phyloP scores from a whole-genome alignment of 805 yeast species.

The Candida tibetensis region DNA sequence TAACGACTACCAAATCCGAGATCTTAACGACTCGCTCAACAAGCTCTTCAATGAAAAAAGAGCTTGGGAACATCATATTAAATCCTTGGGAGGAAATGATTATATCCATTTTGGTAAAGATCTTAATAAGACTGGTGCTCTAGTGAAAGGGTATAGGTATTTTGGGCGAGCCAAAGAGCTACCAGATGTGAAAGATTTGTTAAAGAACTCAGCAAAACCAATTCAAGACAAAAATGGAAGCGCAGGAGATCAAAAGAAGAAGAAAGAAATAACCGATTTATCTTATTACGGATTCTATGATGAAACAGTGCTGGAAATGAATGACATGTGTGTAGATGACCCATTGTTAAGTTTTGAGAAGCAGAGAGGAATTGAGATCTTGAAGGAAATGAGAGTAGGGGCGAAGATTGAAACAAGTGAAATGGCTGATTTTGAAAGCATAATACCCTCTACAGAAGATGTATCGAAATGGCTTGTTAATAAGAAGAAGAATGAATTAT shows the following conservation, averaged over 20 bases:
- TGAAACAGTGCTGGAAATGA: slow-evolving; percentile 15
- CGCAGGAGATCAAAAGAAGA: slow-evolving; percentile 16
- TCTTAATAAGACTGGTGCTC: slow-evolving; percentile 18
- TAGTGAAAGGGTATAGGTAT: slow-evolving; percentile 59
- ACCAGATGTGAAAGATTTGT: slow-evolving; percentile 55
- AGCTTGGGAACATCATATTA: slow-evolving; percentile 77
- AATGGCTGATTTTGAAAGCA: slow-evolving; percentile 20
- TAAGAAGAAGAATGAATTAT: slow-evolving; percentile 41
- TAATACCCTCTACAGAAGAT: slow-evolving; percentile 34
- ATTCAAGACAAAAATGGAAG: slow-evolving; percentile 31
- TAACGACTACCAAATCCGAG: slow-evolving; percentile 66
- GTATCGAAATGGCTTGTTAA: slow-evolving; percentile 48
- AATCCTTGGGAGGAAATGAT: slow-evolving; percentile 71
- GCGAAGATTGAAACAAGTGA: slow-evolving; percentile 7
- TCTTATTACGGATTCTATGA: slow-evolving; percentile 46
- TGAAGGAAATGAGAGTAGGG: slow-evolving; percentile 8
- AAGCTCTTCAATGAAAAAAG: slow-evolving; percentile 61
- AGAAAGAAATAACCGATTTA: slow-evolving; percentile 22
- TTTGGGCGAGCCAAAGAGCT: slow-evolving; percentile 83
- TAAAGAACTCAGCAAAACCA: slow-evolving; percentile 15
- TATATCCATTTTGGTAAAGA: slow-evolving; percentile 37
- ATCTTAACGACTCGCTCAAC: slow-evolving; percentile 71
- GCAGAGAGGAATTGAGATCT: slow-evolving; percentile 19
- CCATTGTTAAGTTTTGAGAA: slow-evolving; percentile 28
- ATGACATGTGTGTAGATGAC: slow-evolving; percentile 9